Evolutionary conservation across 2,329 filamentous ascomycete species (phyloP).

Genomic region (Scytalidium sp.): DNA sequence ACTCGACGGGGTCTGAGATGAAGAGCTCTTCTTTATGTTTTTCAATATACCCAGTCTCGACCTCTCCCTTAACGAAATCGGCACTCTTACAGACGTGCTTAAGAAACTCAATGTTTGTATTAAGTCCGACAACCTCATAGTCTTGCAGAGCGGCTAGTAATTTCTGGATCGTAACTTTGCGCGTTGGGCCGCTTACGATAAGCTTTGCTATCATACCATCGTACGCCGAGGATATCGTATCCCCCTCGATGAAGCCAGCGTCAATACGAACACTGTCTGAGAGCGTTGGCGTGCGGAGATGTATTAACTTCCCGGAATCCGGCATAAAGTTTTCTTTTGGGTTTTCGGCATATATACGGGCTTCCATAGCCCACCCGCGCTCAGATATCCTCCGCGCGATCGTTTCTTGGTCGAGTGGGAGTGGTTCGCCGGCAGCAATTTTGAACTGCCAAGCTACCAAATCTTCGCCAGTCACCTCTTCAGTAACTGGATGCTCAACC

Average conservation of each 20-base stretch:
- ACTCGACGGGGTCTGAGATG: slow-evolving; percentile 52
- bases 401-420: slow-evolving; percentile 64
- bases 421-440: slow-evolving; percentile 69
- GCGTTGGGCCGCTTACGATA: slow-evolving; percentile 79
- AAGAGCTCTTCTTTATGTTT: slow-evolving; percentile 84
- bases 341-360: slow-evolving; percentile 94
- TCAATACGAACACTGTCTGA: slow-evolving; percentile 82
- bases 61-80: slow-evolving; percentile 80
- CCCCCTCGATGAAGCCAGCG: slow-evolving; percentile 86
- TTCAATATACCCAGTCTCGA: slow-evolving; percentile 95
- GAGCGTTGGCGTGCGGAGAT: slow-evolving; percentile 70
- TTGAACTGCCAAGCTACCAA: slow-evolving; percentile 94
- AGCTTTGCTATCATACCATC: slow-evolving; percentile 99
- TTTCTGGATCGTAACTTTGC: slow-evolving; percentile 79
- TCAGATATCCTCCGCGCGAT: slow-evolving; percentile 68
- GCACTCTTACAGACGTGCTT: slow-evolving; percentile 80
- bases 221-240: slow-evolving; percentile 91
- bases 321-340: slow-evolving; percentile 90
- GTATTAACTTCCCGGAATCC: slow-evolving; percentile 83
- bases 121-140: slow-evolving; percentile 89
- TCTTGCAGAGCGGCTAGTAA: slow-evolving; percentile 76
- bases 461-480: slow-evolving; percentile 73
- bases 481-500: slow-evolving; percentile 93
- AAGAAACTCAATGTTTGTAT: slow-evolving; percentile 95
- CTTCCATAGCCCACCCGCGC: slow-evolving; percentile 87